Conservation (phyloP, 164 flowering plant species). For the Annona squamosa region DNA sequence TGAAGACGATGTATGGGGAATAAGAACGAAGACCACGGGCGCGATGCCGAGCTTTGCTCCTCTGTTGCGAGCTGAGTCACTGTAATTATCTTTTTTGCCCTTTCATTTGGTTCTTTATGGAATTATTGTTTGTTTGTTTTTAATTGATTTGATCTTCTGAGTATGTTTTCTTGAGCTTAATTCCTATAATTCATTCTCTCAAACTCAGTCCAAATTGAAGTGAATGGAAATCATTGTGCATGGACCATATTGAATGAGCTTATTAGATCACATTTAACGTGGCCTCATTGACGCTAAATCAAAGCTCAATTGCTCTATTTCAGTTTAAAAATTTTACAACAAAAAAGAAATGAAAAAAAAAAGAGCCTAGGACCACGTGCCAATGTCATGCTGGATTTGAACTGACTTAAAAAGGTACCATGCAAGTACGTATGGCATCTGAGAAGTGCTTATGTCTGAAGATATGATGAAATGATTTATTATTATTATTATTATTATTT, state of each 20-base stretch:
- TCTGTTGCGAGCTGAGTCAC: conserved; percentile 11
- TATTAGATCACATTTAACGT: not conserved
- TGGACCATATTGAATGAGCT: not conserved
- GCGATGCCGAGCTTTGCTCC: conserved; percentile 33
- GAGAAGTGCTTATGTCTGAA: not conserved
- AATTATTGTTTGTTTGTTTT: not conserved
- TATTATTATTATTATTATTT: too few relatives aligned
- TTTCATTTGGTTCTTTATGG: not conserved
- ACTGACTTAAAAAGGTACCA: not conserved
- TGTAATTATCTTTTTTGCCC: conserved; percentile 10
- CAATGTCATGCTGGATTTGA: too few relatives aligned
- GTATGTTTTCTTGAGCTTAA: not conserved
- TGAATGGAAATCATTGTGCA: not conserved
- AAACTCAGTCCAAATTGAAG: not conserved
- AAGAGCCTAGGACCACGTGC: too few relatives aligned
- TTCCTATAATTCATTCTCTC: not conserved
- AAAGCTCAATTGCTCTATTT: not conserved
- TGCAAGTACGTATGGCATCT: not conserved
- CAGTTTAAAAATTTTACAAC: too few relatives aligned
- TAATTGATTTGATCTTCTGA: not conserved
- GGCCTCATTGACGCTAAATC: not conserved
- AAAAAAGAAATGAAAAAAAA: too few relatives aligned
- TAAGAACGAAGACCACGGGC: conserved; percentile 11
- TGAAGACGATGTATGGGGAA: conserved; percentile 19
- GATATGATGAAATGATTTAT: too few relatives aligned